These are phyloP conservation scores for Somion occarium DNA, from an alignment of 1,284 basidiomycete species.

Conservation along the genomic window DNA sequence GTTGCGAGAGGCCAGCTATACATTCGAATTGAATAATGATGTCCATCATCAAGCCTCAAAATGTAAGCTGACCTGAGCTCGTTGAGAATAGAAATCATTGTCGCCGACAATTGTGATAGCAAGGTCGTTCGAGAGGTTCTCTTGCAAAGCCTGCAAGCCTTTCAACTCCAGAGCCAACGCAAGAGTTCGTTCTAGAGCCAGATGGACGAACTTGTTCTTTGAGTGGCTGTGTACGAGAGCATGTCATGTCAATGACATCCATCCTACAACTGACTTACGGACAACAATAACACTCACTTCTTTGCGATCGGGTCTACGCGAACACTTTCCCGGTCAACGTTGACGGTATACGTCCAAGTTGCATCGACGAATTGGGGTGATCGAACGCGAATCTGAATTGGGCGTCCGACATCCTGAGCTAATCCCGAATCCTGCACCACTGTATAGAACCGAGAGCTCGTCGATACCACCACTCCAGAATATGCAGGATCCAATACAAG, in stretches of 20 bases:
- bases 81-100: constrained; percentile 98
- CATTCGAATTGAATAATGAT: background rate
- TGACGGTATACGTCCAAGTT: constrained; percentile 71
- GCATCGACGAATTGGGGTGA: constrained; percentile 90
- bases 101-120: constrained; percentile 85
- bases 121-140: constrained; percentile 48
- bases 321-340: constrained; percentile 34
- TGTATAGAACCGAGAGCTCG: constrained; percentile 92
- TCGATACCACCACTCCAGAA: constrained; percentile 84
- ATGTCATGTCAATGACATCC: background rate
- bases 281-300: constrained; percentile 32
- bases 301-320: constrained; percentile 39
- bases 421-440: constrained; percentile 35
- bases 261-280: constrained; percentile 13
- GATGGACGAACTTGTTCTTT: constrained; percentile 89
- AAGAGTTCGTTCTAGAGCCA: constrained; percentile 79
- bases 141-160: constrained; percentile 40
- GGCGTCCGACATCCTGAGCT: constrained; percentile 5
- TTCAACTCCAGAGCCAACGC: constrained; percentile 58
- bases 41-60: background rate
- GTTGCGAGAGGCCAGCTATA: constrained; percentile 55
- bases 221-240: constrained; percentile 16
- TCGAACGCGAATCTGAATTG: constrained; percentile 62
- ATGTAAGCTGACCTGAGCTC: constrained; percentile 59
- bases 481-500: constrained; percentile 85